phyloP scores from a whole-genome alignment of 176 grass and related monocot species.

The Pharus latifolius region DNA sequence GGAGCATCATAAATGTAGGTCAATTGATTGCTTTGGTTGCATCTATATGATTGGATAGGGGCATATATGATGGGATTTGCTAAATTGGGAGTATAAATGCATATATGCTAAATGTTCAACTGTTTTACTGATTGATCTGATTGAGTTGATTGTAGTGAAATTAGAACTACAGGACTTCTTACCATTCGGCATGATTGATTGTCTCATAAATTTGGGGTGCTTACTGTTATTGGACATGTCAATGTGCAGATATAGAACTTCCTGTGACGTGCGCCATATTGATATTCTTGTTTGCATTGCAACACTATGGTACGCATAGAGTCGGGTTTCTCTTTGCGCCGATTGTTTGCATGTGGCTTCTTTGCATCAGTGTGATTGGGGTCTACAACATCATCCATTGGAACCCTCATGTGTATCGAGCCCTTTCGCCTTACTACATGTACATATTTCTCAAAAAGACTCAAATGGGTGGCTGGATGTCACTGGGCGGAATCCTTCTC shows the following conservation, averaged over 20 bases:
- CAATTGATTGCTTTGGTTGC: not conserved
- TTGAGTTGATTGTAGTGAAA: not conserved
- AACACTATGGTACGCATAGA: conserved; percentile 92
- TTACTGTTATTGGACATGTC: not conserved
- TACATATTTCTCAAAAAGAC: conserved; percentile 92
- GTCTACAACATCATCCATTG: conserved; percentile 78
- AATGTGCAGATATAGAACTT: conserved; percentile 76
- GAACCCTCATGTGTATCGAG: conserved; percentile 79
- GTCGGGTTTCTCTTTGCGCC: conserved; percentile 89
- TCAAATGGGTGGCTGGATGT: conserved; percentile 76
- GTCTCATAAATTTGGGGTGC: not conserved
- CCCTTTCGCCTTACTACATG: conserved; percentile 92
- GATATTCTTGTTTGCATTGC: conserved; percentile 80
- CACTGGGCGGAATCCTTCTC: conserved; percentile 89
- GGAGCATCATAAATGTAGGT: conserved; percentile 91
- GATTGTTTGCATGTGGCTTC: conserved; percentile 69
- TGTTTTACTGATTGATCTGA: not conserved
- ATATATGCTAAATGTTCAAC: not conserved
- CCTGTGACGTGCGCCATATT: conserved; percentile 76
- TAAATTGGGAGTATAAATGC: not conserved
- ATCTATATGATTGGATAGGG: too few relatives aligned
- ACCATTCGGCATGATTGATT: not conserved
- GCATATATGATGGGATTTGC: not conserved
- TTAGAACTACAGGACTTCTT: not conserved
- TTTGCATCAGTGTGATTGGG: conserved; percentile 88